phyloP scores from a whole-genome alignment of 257 asterid genomes.

The Misopates orontium region DNA sequence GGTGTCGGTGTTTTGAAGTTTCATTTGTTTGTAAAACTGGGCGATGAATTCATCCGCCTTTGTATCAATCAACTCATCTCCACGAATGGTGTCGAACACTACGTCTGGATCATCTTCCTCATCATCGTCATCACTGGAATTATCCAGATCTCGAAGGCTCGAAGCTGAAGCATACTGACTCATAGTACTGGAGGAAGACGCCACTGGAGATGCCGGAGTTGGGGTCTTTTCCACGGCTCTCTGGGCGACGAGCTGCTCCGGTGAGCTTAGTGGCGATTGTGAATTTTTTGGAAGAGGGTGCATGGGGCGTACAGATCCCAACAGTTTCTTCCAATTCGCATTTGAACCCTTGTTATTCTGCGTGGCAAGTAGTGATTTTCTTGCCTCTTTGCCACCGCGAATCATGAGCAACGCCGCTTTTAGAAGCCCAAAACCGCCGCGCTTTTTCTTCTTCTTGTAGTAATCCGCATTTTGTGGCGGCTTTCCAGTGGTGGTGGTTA shows the following conservation, averaged over 20 bases:
- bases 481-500: no score
- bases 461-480: slow-evolving; percentile 10
- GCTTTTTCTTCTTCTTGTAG: slow-evolving; percentile 34
- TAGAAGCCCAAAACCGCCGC: slow-evolving; percentile 54
- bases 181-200: slow-evolving; percentile 34
- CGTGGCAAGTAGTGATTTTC: neutral
- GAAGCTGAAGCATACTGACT: slow-evolving; percentile 58
- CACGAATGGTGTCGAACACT: slow-evolving; percentile 54
- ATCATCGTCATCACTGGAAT: slow-evolving; percentile 32
- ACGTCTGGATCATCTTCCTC: slow-evolving; percentile 49
- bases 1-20: slow-evolving; percentile 34
- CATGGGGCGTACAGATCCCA: slow-evolving; percentile 73
- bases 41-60: slow-evolving; percentile 68
- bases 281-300: slow-evolving; percentile 42
- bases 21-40: slow-evolving; percentile 54
- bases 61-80: slow-evolving; percentile 63
- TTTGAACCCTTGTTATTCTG: slow-evolving; percentile 14
- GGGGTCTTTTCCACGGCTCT: neutral
- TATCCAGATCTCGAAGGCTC: slow-evolving; percentile 48
- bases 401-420: slow-evolving; percentile 50
- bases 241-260: neutral
- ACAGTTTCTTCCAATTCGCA: slow-evolving; percentile 58
- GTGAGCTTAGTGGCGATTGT: slow-evolving; percentile 34
- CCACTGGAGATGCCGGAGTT: slow-evolving; percentile 22
- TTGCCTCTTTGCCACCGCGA: slow-evolving; percentile 36